A percentile compares a stretch with the other conserved stretches of the same genome.
Conservation (phyloP, 176 grass and related monocot genomes). For the Oryza longistaminata region DNA sequence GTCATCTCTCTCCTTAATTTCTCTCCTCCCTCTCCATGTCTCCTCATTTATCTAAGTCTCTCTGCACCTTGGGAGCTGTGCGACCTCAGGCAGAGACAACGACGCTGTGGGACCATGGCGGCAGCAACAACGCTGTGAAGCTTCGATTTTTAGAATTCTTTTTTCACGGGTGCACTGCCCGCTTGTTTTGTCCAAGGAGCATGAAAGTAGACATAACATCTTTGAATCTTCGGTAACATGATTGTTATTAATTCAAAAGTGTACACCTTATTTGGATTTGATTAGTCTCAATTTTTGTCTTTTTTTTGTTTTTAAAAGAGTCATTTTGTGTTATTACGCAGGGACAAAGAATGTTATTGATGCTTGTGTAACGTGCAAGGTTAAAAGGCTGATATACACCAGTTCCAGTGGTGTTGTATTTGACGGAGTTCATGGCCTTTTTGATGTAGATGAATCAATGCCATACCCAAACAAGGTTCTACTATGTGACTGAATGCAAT, state of each 20-base stretch:
- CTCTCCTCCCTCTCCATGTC: no score
- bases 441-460: conserved; percentile 53
- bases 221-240: background rate
- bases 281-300: background rate
- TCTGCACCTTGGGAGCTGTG: no score
- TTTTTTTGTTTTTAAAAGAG: background rate
- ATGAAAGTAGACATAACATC: no score
- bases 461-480: conserved; percentile 67
- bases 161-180: no score
- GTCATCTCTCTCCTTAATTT: no score
- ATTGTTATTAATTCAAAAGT: background rate
- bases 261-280: background rate
- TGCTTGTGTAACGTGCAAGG: conserved; percentile 59
- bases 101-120: no score
- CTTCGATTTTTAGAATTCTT: no score
- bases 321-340: background rate
- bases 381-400: conserved; percentile 72
- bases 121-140: no score
- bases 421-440: conserved; percentile 67
- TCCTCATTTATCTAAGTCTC: no score
- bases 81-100: no score
- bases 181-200: no score
- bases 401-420: conserved; percentile 71
- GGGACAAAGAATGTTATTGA: conserved; percentile 69
- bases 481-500: background rate